Conservation (phyloP, 2,329 filamentous ascomycete species). For the Monosporascus cannonballus region DNA sequence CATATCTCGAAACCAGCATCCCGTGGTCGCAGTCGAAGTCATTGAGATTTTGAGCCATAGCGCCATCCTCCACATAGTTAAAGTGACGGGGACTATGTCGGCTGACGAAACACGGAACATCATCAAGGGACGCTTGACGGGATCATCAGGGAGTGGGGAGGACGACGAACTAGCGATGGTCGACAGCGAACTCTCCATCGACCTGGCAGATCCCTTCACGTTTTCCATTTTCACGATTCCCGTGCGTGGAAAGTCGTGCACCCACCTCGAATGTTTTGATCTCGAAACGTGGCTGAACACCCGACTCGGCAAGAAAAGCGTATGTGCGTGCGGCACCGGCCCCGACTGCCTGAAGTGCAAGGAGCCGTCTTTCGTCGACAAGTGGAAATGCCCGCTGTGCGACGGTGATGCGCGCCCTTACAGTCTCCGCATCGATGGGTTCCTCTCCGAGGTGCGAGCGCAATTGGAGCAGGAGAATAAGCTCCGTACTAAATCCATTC, state of each 20-base stretch:
- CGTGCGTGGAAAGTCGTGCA: constrained; percentile 63
- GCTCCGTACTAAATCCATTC: constrained; percentile 51
- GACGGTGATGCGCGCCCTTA: constrained; percentile 68
- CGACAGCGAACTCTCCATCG: constrained; percentile 51
- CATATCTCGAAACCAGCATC: constrained; percentile 29
- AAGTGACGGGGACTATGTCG: constrained; percentile 30
- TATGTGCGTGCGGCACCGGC: constrained; percentile 27
- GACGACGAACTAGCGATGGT: constrained; percentile 61
- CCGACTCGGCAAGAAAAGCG: constrained; percentile 41
- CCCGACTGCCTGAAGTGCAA: constrained; percentile 30
- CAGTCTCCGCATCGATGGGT: constrained; percentile 66
- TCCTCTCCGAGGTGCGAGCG: constrained; percentile 57
- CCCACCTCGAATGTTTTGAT: constrained; percentile 86
- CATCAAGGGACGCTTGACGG: constrained; percentile 46
- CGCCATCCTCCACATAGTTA: constrained; percentile 35
- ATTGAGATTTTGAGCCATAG: constrained; percentile 50
- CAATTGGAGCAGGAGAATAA: constrained; percentile 44
- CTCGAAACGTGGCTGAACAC: constrained; percentile 73
- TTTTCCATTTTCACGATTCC: constrained; percentile 61
- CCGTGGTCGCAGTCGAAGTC: constrained; percentile 64
- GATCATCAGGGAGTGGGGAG: constrained; percentile 25
- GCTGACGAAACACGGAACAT: constrained; percentile 44
- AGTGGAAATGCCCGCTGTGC: constrained; percentile 87
- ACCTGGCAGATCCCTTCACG: constrained; percentile 63
- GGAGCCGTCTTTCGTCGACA: constrained; percentile 56